Base-by-base conservation (phyloP, 176 grass and related monocot species). In the Bolboschoenus planiculmis region DNA sequence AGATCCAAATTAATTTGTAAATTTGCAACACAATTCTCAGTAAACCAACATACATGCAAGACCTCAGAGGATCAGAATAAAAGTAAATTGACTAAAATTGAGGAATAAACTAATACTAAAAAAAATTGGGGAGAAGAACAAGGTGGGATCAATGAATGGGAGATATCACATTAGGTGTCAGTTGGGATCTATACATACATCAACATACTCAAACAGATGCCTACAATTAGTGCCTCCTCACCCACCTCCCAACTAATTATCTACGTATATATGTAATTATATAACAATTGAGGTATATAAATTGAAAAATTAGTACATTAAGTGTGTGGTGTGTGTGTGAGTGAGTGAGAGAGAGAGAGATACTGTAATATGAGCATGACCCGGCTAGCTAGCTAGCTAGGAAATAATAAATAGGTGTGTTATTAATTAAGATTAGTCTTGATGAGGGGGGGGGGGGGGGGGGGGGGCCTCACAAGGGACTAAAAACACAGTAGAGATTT, bases 131-230 rank as follows among this genome's bases (percentile, higher is more conserved):
- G n/a, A n/a, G n/a, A n/a, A 81, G 56, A 44, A 63, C 40, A 81
- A 48, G 13, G 39, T 82, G 80, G 80, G 80, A 82, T 82, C 56
- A 82, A 63, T 65, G 80, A 65, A 43, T 62, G 60, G 30, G 58
- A 63, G 56, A 66, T 4, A 65, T 59, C 57, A 82, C 56, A 82
- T 66, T 82, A 63, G 80, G 33, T 82, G 58, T 65, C 57, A 43
- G 56, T 82, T 82, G 57, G 24, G 58, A 35, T 82, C 58, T 82
- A 82, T 82, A 82, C 80, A 82, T 66, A 47, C 58, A 65, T 82
- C 80, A 60, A 81, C 44, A 82, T 61, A 64, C 21, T 63, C 37
- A 64, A 7, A 48, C 79, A 63, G 11, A 81, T 82, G 80, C 56
- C 39, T 82, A 82, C 72, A 77, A 34, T 56, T 63, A 15, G n/a